These are phyloP conservation scores for Boletus pseudopeckii DNA, from an alignment of 768 basidiomycete species.

Conservation along the genomic window DNA sequence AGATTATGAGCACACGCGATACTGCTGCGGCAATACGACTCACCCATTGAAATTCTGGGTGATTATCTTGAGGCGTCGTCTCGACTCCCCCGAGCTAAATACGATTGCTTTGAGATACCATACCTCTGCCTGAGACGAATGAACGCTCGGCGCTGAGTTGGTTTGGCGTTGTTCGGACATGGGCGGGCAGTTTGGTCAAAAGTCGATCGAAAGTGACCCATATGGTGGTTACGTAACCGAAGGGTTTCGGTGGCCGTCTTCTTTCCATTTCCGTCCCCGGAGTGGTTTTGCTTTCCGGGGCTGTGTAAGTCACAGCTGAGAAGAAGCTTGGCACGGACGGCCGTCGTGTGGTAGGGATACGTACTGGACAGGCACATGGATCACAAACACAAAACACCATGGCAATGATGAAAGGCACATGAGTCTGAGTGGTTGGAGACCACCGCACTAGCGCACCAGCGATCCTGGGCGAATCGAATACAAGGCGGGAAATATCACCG, in stretches of 20 bases:
- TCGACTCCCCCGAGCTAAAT: constrained; percentile 39
- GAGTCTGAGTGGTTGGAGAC: neutral
- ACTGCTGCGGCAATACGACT: constrained; percentile 23
- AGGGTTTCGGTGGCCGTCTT: neutral
- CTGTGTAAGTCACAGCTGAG: neutral
- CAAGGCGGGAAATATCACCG: neutral
- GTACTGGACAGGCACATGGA: neutral
- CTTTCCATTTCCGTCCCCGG: neutral
- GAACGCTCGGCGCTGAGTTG: constrained; percentile 14
- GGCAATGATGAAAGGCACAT: neutral
- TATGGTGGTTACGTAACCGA: neutral
- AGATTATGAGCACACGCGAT: neutral
- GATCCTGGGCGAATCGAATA: no score
- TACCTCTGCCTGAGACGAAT: constrained; percentile 45
- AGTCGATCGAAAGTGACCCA: neutral
- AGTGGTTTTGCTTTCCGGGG: no score
- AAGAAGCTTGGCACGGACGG: no score
- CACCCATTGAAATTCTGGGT: constrained; percentile 86
- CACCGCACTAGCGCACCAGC: neutral
- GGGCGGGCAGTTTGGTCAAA: neutral
- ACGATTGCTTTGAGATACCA: constrained; percentile 74
- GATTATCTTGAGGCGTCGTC: constrained; percentile 54
- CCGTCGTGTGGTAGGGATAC: neutral
- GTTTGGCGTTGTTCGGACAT: constrained; percentile 19
- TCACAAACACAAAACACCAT: neutral